Evolutionary conservation across 2,329 filamentous ascomycete genomes (phyloP).

Genomic region (Claviceps spartinae): DNA sequence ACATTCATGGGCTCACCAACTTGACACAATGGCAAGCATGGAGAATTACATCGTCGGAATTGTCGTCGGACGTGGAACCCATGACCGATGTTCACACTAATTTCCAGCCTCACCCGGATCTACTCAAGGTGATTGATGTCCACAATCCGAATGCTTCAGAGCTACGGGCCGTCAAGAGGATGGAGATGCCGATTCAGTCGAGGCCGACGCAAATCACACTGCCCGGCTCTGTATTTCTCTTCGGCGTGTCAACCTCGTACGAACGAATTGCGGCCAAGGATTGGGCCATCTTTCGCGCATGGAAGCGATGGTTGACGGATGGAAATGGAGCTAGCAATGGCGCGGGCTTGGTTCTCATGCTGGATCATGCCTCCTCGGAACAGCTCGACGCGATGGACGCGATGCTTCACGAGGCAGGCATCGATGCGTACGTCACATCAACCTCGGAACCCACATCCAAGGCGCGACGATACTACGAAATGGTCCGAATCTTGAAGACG

Average conservation of each 20-base stretch:
- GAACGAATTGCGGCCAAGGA: conserved; percentile 24
- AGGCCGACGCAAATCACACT: conserved; percentile 19
- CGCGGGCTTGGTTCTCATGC: conserved; percentile 26
- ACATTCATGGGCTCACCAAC: conserved; percentile 16
- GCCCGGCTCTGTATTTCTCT: conserved; percentile 27
- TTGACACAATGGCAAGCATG: conserved; percentile 21
- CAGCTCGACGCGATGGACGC: conserved; percentile 20
- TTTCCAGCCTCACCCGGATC: conserved; percentile 17
- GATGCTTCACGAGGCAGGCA: conserved; percentile 21
- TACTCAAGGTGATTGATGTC: conserved; percentile 14
- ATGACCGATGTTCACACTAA: conserved; percentile 17
- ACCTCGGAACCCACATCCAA: conserved; percentile 19
- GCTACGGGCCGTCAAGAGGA: conserved; percentile 15
- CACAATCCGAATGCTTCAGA: conserved; percentile 12
- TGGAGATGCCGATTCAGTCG: conserved; percentile 20
- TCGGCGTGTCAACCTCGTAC: conserved; percentile 31
- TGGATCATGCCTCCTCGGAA: conserved; percentile 23
- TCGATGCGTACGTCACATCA: conserved; percentile 24
- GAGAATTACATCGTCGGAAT: conserved; percentile 17
- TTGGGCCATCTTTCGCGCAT: conserved; percentile 26
- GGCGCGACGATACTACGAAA: conserved; percentile 24
- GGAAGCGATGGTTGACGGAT: conserved; percentile 33
- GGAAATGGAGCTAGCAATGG: conserved; percentile 27
- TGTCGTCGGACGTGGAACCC: conserved; percentile 14
- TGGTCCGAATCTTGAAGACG: conserved; percentile 21